Percentiles rank a stretch among this genome's conserved stretches.
These are phyloP conservation scores for Neurospora sp. DNA, from an alignment of 495 filamentous ascomycete species.

Conservation along the genomic window DNA sequence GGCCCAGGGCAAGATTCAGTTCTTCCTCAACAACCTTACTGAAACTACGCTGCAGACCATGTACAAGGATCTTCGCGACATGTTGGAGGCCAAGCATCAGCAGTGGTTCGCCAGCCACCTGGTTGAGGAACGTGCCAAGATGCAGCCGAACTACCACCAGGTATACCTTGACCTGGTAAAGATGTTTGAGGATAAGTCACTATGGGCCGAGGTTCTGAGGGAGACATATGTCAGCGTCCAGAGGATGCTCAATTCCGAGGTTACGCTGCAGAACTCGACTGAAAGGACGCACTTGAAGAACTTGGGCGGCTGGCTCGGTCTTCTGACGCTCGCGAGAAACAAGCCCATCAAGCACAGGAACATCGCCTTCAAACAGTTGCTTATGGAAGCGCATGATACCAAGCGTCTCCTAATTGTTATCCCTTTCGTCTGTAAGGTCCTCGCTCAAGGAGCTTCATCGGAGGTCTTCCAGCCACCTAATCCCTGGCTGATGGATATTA, in stretches of 20 bases:
- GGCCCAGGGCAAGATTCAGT: constrained; percentile 84
- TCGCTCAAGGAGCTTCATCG: constrained; percentile 73
- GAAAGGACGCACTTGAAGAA: constrained; percentile 88
- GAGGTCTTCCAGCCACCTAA: constrained; percentile 90
- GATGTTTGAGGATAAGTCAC: constrained; percentile 61
- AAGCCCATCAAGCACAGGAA: constrained; percentile 95
- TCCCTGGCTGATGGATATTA: constrained; percentile 93
- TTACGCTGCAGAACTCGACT: constrained; percentile 63
- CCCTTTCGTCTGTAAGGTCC: constrained; percentile 92
- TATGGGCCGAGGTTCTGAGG: constrained; percentile 84
- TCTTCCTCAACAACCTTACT: constrained; percentile 93
- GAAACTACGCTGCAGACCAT: constrained; percentile 77
- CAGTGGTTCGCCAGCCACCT: constrained; percentile 95
- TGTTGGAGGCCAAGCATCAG: constrained; percentile 68
- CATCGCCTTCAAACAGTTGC: constrained; percentile 90
- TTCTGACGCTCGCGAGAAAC: constrained; percentile 85
- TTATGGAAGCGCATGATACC: constrained; percentile 85
- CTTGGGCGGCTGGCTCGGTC: constrained; percentile 83
- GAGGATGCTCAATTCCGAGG: constrained; percentile 79
- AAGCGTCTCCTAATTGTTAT: constrained; percentile 84
- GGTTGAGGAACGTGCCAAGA: constrained; percentile 92
- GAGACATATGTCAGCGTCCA: constrained; percentile 84
- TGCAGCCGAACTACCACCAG: constrained; percentile 90
- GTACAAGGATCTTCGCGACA: constrained; percentile 65
- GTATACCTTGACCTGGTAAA: constrained; percentile 86